Evolutionary conservation across 2,329 filamentous ascomycete species (phyloP).

Genomic region (Stemphylium lycopersici): DNA sequence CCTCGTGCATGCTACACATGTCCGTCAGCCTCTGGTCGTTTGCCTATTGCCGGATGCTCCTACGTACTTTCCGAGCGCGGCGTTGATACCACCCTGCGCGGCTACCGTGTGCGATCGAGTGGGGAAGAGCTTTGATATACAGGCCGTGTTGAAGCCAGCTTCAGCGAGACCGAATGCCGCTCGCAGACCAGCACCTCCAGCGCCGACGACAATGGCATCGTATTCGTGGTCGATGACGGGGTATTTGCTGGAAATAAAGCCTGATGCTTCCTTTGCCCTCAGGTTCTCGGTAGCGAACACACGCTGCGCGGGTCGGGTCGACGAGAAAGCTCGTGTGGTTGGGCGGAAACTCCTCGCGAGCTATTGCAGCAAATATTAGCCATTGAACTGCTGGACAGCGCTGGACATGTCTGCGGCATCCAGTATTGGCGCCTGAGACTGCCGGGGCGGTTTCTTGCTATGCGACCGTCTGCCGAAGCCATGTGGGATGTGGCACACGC

Average conservation of each 20-base stretch:
- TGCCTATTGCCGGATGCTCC: not conserved
- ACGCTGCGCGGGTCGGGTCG: slow-evolving; percentile 79
- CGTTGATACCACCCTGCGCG: slow-evolving; percentile 79
- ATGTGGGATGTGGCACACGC: slow-evolving; percentile 33
- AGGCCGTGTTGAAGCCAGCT: slow-evolving; percentile 88
- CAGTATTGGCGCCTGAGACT: not conserved
- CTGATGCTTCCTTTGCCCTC: slow-evolving; percentile 90
- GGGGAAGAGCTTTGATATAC: slow-evolving; percentile 85
- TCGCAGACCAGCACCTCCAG: slow-evolving; percentile 80
- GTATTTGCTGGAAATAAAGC: slow-evolving; percentile 87
- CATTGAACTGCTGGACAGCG: slow-evolving; percentile 23
- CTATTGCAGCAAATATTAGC: slow-evolving; percentile 53
- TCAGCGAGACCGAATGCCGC: slow-evolving; percentile 86
- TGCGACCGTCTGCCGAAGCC: slow-evolving; percentile 17
- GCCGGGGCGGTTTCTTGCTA: not conserved
- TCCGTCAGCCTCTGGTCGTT: slow-evolving; percentile 26
- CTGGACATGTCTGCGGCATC: not conserved
- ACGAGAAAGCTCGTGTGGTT: slow-evolving; percentile 82
- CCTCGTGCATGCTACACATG: slow-evolving; percentile 77
- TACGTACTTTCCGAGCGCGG: slow-evolving; percentile 75
- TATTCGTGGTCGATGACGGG: slow-evolving; percentile 99
- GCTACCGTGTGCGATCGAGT: slow-evolving; percentile 86
- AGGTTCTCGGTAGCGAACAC: slow-evolving; percentile 86
- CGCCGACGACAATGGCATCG: slow-evolving; percentile 92
- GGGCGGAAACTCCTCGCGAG: slow-evolving; percentile 67